Conservation (phyloP, 1,284 basidiomycete genomes). For the Malassezia yamatoensis region DNA sequence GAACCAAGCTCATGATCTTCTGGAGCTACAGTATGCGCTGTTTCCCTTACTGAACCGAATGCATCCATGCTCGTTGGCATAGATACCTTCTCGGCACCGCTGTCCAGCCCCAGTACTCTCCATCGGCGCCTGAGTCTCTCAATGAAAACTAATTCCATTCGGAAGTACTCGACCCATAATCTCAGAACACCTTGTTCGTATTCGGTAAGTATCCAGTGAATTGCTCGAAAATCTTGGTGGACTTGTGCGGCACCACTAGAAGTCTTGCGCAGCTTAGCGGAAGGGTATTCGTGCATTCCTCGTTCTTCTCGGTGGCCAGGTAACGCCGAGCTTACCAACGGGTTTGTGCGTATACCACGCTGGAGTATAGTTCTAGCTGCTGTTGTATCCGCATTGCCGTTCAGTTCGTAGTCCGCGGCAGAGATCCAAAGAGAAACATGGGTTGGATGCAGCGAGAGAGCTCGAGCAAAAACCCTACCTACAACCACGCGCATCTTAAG, state of each 20-base stretch:
- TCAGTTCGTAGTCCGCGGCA: conserved; percentile 73
- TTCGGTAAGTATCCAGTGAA: conserved; percentile 11
- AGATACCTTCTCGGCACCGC: conserved; percentile 14
- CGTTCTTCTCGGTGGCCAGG: neutral
- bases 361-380: conserved; percentile 74
- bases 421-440: conserved; percentile 71
- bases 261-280: conserved; percentile 7
- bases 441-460: conserved; percentile 74
- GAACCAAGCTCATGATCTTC: conserved; percentile 11
- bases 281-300: neutral
- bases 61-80: neutral
- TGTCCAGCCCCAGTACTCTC: conserved; percentile 61
- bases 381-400: conserved; percentile 61
- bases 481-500: conserved; percentile 71
- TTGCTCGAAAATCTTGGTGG: neutral
- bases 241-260: neutral
- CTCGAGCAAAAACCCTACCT: conserved; percentile 56
- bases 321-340: conserved; percentile 12
- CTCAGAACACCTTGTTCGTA: conserved; percentile 31
- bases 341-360: conserved; percentile 61
- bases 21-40: conserved; percentile 8
- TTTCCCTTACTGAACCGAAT: neutral
- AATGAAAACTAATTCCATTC: conserved; percentile 80
- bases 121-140: conserved; percentile 72
- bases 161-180: conserved; percentile 55